A percentile compares a stretch with the other conserved stretches of the same genome.
These are phyloP conservation scores for Epicoccum sorghinum DNA, from an alignment of 2,329 filamentous ascomycete genomes.

Conservation along the genomic window DNA sequence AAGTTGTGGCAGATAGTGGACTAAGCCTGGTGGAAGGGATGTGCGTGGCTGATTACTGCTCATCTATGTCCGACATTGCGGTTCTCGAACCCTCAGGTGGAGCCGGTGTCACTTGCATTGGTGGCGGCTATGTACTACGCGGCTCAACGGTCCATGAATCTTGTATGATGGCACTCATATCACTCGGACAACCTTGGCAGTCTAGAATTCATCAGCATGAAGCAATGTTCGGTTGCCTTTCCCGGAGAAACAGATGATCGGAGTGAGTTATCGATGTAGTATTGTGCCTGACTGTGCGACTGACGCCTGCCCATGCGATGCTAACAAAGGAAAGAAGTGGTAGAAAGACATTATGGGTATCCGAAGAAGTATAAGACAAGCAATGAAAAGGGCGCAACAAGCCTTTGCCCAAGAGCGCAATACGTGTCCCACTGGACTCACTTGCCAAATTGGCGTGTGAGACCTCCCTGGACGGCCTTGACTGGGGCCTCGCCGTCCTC, in stretches of 20 bases:
- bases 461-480: constrained; percentile 38
- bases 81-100: background rate
- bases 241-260: constrained; percentile 5
- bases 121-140: constrained; percentile 8
- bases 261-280: constrained; percentile 13
- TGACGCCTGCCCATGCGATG: constrained; percentile 10
- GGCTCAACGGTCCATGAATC: constrained; percentile 5
- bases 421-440: constrained; percentile 5
- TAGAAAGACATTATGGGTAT: constrained; percentile 37
- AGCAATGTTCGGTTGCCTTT: background rate
- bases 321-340: constrained; percentile 10
- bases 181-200: background rate
- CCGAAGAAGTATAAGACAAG: constrained; percentile 31
- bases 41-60: background rate
- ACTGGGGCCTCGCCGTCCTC: constrained; percentile 41
- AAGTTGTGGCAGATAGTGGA: background rate
- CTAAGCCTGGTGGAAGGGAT: background rate
- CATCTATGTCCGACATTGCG: background rate
- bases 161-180: background rate
- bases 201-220: background rate
- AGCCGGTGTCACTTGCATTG: background rate
- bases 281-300: constrained; percentile 14
- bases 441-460: constrained; percentile 48
- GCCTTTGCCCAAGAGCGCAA: constrained; percentile 12
- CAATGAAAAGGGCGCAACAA: constrained; percentile 27